Evolutionary conservation across 345 rosid species (phyloP), one percentile per base, ranked within the genome.

Genomic region (Psidium friedrichsthalianum): DNA sequence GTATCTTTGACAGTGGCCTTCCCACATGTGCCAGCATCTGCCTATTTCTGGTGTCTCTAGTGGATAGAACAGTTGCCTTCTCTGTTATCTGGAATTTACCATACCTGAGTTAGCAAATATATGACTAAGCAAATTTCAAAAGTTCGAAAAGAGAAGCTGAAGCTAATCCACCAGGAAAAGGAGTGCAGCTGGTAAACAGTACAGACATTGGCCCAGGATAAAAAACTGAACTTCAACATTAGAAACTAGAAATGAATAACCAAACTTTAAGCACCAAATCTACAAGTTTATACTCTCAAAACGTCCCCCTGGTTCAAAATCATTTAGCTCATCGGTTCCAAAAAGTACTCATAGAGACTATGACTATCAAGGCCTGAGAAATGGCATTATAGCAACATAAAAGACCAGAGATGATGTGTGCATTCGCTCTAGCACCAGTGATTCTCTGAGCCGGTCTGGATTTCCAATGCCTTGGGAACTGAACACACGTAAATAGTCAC

Each of bases 1-100:
- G 96, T 61, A 97, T 94, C 90, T 91, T 95, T 22, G 91, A 84
- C 78, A 84, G 81, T 27, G 87, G 86, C 84, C 86, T 88, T 4
- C 85, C 64, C 25, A 78, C 74, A 49, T 58, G 74, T 25, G 89
- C 76, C 53, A 80, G 29, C 42, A 78, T 87, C 87, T 84, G 85
- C 84, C 84, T 86, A 85, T 86, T 84, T 84, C 85, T 88, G 61
- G 58, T 16, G 40, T 81, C 83, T 83, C 59, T 76, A 25, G 40
- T 14, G 53, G 78, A 47, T 15, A 12, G 15, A 32, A 18, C 12
- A 82, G 42, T 56, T 2, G 18, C 18, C 58, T 82, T 82, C 44
- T 52, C 84, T 56, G 56, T 82, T 49, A 82, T 56, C 84, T 82
- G 84, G 58, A 82, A 69, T 69, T 69, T 18, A 69, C 24, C 47